phyloP scores from a whole-genome alignment of 2,329 filamentous ascomycete genomes.

The Sphaerulina vaccinii region DNA sequence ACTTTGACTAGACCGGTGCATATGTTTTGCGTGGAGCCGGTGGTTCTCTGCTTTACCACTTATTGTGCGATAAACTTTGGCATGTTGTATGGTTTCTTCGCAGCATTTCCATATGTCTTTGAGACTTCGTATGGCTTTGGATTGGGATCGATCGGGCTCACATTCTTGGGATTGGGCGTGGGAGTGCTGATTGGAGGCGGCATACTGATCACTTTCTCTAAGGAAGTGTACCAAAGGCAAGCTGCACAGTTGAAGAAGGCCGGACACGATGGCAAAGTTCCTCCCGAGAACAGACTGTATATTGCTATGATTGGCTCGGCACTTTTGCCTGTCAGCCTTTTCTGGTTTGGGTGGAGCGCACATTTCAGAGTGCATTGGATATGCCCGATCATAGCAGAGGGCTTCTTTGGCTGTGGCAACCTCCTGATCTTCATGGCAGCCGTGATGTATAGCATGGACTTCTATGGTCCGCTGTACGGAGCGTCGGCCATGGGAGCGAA shows the following conservation, averaged over 20 bases:
- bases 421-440: constrained; percentile 36
- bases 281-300: constrained; percentile 36
- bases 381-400: constrained; percentile 35
- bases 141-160: constrained; percentile 35
- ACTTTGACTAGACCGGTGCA: constrained; percentile 31
- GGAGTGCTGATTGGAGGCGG: constrained; percentile 18
- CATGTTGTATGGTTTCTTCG: constrained; percentile 45
- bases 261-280: constrained; percentile 12
- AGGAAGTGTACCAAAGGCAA: constrained; percentile 26
- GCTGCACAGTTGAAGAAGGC: constrained; percentile 1
- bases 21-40: constrained; percentile 43
- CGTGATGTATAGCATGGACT: constrained; percentile 43
- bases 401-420: constrained; percentile 23
- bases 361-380: constrained; percentile 40
- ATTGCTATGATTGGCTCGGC: constrained; percentile 36
- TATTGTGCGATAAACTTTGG: constrained; percentile 43
- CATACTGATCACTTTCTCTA: constrained; percentile 26
- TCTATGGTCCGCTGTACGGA: constrained; percentile 42
- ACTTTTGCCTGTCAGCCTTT: constrained; percentile 36
- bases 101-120: constrained; percentile 38
- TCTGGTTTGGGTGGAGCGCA: constrained; percentile 39
- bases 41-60: constrained; percentile 41
- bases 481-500: constrained; percentile 37
- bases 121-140: constrained; percentile 30
- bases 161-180: constrained; percentile 30